phyloP scores from a whole-genome alignment of 805 yeast species.

The Lipomyces sp. region DNA sequence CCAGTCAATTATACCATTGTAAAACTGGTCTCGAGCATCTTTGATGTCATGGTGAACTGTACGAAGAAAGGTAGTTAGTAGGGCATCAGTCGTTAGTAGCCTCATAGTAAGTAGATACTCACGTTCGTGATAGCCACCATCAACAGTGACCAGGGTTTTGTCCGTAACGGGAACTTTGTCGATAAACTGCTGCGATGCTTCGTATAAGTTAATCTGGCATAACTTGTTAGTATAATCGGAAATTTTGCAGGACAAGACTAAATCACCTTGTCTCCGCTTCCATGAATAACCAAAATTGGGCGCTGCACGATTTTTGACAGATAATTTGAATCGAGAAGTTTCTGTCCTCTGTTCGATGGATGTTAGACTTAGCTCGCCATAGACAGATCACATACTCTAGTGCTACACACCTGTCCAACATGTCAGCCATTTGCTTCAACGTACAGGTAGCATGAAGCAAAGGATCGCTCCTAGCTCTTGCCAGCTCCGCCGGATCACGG shows the following conservation, averaged over 20 bases:
- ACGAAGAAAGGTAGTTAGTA: not conserved
- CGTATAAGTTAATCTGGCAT: conserved; percentile 11
- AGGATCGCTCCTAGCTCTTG: conserved; percentile 32
- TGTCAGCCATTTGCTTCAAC: conserved; percentile 36
- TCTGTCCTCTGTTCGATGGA: conserved; percentile 33
- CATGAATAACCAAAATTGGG: conserved; percentile 39
- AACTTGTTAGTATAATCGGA: no score
- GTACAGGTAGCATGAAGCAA: conserved; percentile 33
- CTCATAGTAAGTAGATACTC: not conserved
- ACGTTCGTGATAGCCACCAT: conserved; percentile 31
- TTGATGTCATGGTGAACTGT: conserved; percentile 11
- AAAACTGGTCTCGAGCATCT: conserved; percentile 3
- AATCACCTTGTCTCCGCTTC: conserved; percentile 32
- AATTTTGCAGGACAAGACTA: not conserved
- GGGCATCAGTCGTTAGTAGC: not conserved
- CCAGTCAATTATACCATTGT: conserved; percentile 5
- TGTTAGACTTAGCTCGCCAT: not conserved
- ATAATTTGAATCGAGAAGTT: conserved; percentile 34
- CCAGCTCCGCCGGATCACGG: conserved; percentile 33
- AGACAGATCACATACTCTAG: not conserved
- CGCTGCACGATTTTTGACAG: conserved; percentile 34
- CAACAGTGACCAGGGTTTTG: conserved; percentile 28
- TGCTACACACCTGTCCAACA: conserved; percentile 27
- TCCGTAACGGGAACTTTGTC: conserved; percentile 28
- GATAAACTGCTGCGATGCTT: conserved; percentile 29